Percentiles rank a stretch among this genome's conserved stretches.
Evolutionary conservation across 176 grass and related monocot species (phyloP).

Genomic region (Cenchrus fungigraminus): DNA sequence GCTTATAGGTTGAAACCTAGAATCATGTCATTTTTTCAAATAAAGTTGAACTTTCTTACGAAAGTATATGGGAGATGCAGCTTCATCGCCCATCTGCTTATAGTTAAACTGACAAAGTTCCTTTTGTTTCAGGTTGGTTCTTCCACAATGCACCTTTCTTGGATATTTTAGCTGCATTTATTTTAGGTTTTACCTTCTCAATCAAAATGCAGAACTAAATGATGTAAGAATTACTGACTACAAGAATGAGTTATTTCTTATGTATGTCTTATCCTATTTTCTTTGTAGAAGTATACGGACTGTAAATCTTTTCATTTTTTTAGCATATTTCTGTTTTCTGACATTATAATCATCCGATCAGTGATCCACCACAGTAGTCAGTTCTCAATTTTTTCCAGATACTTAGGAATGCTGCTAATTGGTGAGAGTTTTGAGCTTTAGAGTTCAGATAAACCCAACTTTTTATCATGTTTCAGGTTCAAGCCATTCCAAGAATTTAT

Average conservation of each 20-base stretch:
- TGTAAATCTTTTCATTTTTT: background rate
- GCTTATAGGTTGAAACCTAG: no score
- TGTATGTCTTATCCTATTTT: background rate
- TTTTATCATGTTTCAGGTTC: slow-evolving; percentile 48
- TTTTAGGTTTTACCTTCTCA: background rate
- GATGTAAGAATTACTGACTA: background rate
- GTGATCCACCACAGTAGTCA: background rate
- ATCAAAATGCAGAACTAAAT: background rate
- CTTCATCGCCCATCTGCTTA: slow-evolving; percentile 63
- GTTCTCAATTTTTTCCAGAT: background rate
- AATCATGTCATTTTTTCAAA: background rate
- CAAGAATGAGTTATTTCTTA: background rate
- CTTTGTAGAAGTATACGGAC: background rate
- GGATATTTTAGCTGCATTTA: background rate
- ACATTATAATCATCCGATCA: background rate
- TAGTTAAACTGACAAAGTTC: slow-evolving; percentile 58
- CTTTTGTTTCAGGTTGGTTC: slow-evolving; percentile 77
- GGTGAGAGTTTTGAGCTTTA: background rate
- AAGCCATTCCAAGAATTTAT: slow-evolving; percentile 82
- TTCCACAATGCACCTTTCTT: background rate
- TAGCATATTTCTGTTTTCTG: background rate
- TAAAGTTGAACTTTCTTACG: slow-evolving; percentile 86
- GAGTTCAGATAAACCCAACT: slow-evolving; percentile 20
- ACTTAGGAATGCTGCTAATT: background rate
- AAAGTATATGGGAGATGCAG: slow-evolving; percentile 94